Conservation (phyloP, 2,329 filamentous ascomycete genomes). For the Fusarium robinianum region DNA sequence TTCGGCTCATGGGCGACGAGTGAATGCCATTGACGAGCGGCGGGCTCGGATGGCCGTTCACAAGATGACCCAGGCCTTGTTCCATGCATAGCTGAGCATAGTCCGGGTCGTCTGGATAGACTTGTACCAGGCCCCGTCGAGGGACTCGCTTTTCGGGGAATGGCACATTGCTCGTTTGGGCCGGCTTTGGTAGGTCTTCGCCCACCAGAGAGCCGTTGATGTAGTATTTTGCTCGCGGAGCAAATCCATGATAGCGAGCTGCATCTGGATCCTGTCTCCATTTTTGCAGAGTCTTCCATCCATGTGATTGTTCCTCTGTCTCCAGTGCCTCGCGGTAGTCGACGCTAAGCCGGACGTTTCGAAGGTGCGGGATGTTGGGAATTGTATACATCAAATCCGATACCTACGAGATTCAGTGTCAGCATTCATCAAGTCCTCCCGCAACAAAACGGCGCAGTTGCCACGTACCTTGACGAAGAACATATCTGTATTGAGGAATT, state of each 20-base stretch:
- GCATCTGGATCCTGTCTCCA: slow-evolving; percentile 64
- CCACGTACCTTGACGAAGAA: slow-evolving; percentile 67
- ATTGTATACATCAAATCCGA: slow-evolving; percentile 66
- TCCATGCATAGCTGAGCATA: slow-evolving; percentile 59
- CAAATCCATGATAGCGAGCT: slow-evolving; percentile 56
- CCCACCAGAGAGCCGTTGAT: slow-evolving; percentile 58
- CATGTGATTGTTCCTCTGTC: slow-evolving; percentile 50
- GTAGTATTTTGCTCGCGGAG: slow-evolving; percentile 62
- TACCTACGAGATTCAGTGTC: slow-evolving; percentile 47
- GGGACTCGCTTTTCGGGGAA: slow-evolving; percentile 61
- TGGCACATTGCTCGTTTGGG: slow-evolving; percentile 56
- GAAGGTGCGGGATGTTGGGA: slow-evolving; percentile 62
- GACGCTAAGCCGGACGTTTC: slow-evolving; percentile 58
- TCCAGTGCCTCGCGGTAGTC: slow-evolving; percentile 64
- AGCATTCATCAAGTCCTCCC: not conserved
- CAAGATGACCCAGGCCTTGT: slow-evolving; percentile 60
- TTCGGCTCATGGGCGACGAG: slow-evolving; percentile 51
- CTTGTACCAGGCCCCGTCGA: slow-evolving; percentile 57
- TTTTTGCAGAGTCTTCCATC: slow-evolving; percentile 52
- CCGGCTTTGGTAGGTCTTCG: slow-evolving; percentile 54
- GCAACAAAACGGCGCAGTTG: not conserved
- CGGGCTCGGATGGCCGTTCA: slow-evolving; percentile 52
- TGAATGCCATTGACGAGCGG: slow-evolving; percentile 53
- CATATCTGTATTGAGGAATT: slow-evolving; percentile 62
- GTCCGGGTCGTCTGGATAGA: slow-evolving; percentile 60